Conservation (phyloP, 176 grass and related monocot genomes). For the Rhynchospora pubera region DNA sequence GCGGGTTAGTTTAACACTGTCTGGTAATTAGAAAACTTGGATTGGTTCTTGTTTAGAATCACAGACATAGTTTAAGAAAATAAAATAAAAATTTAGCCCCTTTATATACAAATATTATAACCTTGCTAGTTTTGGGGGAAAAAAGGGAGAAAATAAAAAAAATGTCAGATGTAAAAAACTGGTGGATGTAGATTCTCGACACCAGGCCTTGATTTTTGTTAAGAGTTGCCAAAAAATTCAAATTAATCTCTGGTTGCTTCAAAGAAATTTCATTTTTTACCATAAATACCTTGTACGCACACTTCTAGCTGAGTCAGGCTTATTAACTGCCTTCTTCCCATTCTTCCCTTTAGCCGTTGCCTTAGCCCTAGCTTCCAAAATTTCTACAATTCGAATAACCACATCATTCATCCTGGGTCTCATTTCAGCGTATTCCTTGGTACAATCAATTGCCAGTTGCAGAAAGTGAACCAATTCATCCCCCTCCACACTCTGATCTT, state of each 20-base stretch:
- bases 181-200: not conserved
- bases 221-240: not conserved
- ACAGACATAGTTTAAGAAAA: not conserved
- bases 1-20: too few species aligned
- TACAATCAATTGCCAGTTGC: conserved; percentile 68
- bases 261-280: not conserved
- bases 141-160: not conserved
- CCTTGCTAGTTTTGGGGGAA: not conserved
- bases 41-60: not conserved
- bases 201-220: not conserved
- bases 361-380: conserved; percentile 33
- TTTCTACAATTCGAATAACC: conserved; percentile 43
- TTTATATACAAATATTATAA: not conserved
- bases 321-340: not conserved
- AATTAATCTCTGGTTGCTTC: not conserved
- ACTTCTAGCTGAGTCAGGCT: not conserved
- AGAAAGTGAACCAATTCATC: conserved; percentile 54
- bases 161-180: not conserved
- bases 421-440: conserved; percentile 41
- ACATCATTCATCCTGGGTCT: conserved; percentile 55
- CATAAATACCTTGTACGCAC: conserved; percentile 13
- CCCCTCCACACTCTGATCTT: conserved; percentile 31
- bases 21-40: not conserved
- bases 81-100: not conserved
- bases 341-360: not conserved